Base-by-base conservation (phyloP, 768 basidiomycete genomes). In the Exsudoporus frostii region DNA sequence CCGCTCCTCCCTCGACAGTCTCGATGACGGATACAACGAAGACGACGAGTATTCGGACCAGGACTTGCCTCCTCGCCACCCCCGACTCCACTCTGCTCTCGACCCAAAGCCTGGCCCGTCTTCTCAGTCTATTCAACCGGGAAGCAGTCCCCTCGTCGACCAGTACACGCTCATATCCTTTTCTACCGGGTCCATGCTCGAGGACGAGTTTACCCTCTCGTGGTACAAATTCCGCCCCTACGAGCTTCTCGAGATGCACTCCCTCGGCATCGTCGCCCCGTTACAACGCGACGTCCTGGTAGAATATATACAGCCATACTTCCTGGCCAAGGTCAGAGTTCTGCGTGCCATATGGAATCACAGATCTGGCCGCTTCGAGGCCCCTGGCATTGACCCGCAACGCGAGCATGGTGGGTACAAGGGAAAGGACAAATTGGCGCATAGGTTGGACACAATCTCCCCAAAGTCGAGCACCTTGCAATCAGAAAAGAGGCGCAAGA, bases 241-340 rank as follows among this genome's bases (percentile, higher is more conserved):
- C 56, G 89, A 90, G 58, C 75, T 91, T 3, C 75, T 91, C 20
- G 89, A 91, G 60, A 65, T 91, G 17, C 87, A 91, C 52, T 74
- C 75, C 7, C 51, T 61, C 10, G 72, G 72, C 32, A 65, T 67
- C 29, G 56, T 82, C 37, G 71, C 77, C 3, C 64, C 65, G 4
- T 72, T 87, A 0, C 79, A 75, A 2, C 70, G 79, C 19, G 64
- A 69, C 22, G 45, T 65, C 36, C 57, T 73, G 17, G 59, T 65
- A 41, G 71, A 74, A 7, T 86, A 86, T 56, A 67, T 77, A 25
- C 71, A 78, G 30, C 85, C 84, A 0, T 86, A 82, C 68, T 84
- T 83, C 62, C 80, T 83, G 44, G 77, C 79, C 13, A 75, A 70
- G 57, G 79, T 81, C 11, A 74, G 74, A 27, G 75, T 78, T 1